Conservation (phyloP, 192 early-diverging fungal species). For the Backusella liffmaniae region DNA sequence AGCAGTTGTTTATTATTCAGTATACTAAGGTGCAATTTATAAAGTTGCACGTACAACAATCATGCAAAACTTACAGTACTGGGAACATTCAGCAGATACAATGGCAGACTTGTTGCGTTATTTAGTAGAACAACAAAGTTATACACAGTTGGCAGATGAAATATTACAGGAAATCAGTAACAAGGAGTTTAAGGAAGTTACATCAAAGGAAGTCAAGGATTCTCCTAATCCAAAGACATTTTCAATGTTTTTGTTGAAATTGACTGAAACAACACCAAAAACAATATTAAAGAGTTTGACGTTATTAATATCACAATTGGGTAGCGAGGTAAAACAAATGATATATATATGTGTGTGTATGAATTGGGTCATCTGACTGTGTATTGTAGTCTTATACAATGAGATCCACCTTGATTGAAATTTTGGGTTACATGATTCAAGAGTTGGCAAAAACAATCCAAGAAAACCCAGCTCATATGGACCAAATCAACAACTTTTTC, state of each 20-base stretch:
- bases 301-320: slow-evolving; percentile 78
- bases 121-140: slow-evolving; percentile 59
- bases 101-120: slow-evolving; percentile 78
- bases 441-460: slow-evolving; percentile 68
- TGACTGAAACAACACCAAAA: slow-evolving; percentile 83
- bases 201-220: slow-evolving; percentile 60
- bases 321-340: slow-evolving; percentile 72
- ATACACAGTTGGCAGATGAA: slow-evolving; percentile 70
- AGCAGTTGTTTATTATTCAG: background rate
- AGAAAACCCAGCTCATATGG: slow-evolving; percentile 63
- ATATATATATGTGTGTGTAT: too few relatives aligned
- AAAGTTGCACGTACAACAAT: slow-evolving; percentile 71
- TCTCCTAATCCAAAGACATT: slow-evolving; percentile 79
- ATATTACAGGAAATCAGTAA: slow-evolving; percentile 66
- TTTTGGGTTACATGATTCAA: slow-evolving; percentile 83
- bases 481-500: slow-evolving; percentile 83
- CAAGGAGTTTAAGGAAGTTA: slow-evolving; percentile 51
- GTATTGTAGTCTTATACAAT: slow-evolving; percentile 71
- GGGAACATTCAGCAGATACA: slow-evolving; percentile 77
- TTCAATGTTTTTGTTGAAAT: slow-evolving; percentile 75
- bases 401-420: slow-evolving; percentile 85
- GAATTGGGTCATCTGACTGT: background rate
- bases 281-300: slow-evolving; percentile 88
- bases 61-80: slow-evolving; percentile 81
- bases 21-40: background rate